phyloP scores from a whole-genome alignment of 768 basidiomycete species.

The Lactifluus subvellereus region DNA sequence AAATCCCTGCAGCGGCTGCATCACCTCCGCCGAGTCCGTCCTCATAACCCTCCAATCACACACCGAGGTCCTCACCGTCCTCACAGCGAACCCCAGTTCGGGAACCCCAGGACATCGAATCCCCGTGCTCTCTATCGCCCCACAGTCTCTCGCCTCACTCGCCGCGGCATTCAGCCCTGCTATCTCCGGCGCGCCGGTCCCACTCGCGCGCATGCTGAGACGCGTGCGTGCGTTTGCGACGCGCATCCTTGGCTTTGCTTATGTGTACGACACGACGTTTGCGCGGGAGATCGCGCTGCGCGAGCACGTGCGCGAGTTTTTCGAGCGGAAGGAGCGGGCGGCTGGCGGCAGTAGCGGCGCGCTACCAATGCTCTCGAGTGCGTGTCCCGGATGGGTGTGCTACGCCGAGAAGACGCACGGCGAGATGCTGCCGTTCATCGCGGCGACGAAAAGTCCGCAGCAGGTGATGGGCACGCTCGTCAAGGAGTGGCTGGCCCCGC shows the following conservation, averaged over 20 bases:
- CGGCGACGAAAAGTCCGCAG: slow-evolving; percentile 86
- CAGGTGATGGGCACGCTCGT: slow-evolving; percentile 91
- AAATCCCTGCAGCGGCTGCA: slow-evolving; percentile 68
- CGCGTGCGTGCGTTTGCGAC: slow-evolving; percentile 68
- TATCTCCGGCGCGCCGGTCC: slow-evolving; percentile 34
- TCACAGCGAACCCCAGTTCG: slow-evolving; percentile 47
- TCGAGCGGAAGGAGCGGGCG: slow-evolving; percentile 44
- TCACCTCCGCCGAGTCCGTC: slow-evolving; percentile 96
- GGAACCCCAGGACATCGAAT: slow-evolving; percentile 41
- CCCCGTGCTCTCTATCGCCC: slow-evolving; percentile 82
- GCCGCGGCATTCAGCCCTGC: slow-evolving; percentile 53
- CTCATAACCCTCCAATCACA: slow-evolving; percentile 96
- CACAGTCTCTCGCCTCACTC: slow-evolving; percentile 80
- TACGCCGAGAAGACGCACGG: slow-evolving; percentile 97
- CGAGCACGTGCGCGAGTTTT: slow-evolving; percentile 78
- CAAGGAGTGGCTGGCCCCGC: slow-evolving; percentile 75
- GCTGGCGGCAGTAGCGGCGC: slow-evolving; percentile 30
- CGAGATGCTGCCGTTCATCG: slow-evolving; percentile 89
- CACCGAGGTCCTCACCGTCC: slow-evolving; percentile 79
- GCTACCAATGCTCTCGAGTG: slow-evolving; percentile 90
- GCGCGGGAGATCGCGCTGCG: slow-evolving; percentile 78
- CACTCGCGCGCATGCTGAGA: slow-evolving; percentile 55
- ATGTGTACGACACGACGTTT: slow-evolving; percentile 93
- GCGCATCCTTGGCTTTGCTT: slow-evolving; percentile 63
- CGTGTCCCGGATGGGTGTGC: slow-evolving; percentile 99